A percentile compares a stretch with the other conserved stretches of the same genome.
These are phyloP conservation scores for Fusarium compactum DNA, from an alignment of 2,329 filamentous ascomycete species.

Conservation along the genomic window DNA sequence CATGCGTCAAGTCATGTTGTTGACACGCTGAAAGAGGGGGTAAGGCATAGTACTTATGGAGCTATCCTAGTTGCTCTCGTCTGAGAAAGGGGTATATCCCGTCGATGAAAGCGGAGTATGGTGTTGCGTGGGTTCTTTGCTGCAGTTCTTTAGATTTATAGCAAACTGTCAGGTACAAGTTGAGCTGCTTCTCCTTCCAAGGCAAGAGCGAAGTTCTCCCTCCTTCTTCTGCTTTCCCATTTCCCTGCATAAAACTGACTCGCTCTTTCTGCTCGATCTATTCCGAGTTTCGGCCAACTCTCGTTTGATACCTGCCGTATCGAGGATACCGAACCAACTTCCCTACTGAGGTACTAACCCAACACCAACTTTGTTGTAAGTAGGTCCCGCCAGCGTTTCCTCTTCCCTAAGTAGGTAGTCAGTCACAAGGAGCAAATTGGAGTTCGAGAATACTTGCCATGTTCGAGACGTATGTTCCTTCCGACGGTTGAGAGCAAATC, in stretches of 20 bases:
- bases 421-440: too few species aligned
- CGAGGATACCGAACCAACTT: background rate
- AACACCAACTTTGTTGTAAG: conserved; percentile 14
- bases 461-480: background rate
- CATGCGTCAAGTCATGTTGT: conserved; percentile 35
- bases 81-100: conserved; percentile 15
- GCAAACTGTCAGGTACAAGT: conserved; percentile 36
- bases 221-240: background rate
- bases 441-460: background rate
- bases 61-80: conserved; percentile 12
- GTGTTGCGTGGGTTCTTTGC: conserved; percentile 23
- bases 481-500: background rate
- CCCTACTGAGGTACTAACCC: background rate
- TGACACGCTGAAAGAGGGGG: background rate
- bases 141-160: conserved; percentile 23
- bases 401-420: too few species aligned
- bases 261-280: conserved; percentile 5
- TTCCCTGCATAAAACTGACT: background rate
- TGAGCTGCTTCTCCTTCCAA: conserved; percentile 18
- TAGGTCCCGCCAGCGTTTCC: background rate
- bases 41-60: conserved; percentile 8
- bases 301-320: conserved; percentile 15
- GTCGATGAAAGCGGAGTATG: conserved; percentile 4
- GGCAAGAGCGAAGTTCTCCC: background rate
- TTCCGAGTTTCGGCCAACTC: background rate